Percentiles rank a stretch among this genome's conserved stretches.
Evolutionary conservation across 257 asterid species (phyloP).

Genomic region (Fraxinus anomala): DNA sequence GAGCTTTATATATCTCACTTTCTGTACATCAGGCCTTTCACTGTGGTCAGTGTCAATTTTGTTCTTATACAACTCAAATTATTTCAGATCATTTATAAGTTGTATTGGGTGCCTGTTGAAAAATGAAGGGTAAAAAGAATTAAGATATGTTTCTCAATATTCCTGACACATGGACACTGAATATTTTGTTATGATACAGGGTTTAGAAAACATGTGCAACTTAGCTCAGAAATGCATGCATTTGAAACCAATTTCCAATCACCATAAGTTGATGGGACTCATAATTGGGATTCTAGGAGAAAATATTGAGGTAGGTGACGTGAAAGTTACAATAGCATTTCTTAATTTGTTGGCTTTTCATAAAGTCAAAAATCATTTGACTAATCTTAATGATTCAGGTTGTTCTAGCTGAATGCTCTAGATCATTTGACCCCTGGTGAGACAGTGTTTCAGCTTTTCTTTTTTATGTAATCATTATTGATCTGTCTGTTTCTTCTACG

Average conservation of each 20-base stretch:
- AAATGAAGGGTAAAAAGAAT: constrained; percentile 23
- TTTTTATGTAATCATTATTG: neutral
- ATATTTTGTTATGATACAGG: constrained; percentile 51
- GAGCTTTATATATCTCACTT: constrained; percentile 86
- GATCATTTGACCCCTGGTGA: constrained; percentile 97
- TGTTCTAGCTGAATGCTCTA: constrained; percentile 86
- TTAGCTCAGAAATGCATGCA: constrained; percentile 90
- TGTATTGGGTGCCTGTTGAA: constrained; percentile 11
- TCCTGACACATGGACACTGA: constrained; percentile 16
- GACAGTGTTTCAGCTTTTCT: constrained; percentile 24
- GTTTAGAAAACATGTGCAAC: constrained; percentile 80
- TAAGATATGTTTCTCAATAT: constrained; percentile 14
- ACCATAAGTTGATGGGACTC: constrained; percentile 78
- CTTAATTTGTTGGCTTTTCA: constrained; percentile 21
- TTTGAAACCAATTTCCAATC: constrained; percentile 61
- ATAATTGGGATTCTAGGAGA: constrained; percentile 80
- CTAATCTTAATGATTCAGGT: constrained; percentile 55
- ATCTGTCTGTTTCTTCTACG: neutral
- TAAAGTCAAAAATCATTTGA: constrained; percentile 21
- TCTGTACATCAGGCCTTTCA: constrained; percentile 87
- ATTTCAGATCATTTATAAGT: constrained; percentile 2
- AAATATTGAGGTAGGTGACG: constrained; percentile 66
- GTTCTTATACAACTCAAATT: neutral
- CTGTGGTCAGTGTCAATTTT: constrained; percentile 51
- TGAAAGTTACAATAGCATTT: constrained; percentile 7